Conservation (phyloP, 2,329 filamentous ascomycete genomes). For the Aspergillus ochraceoroseus region DNA sequence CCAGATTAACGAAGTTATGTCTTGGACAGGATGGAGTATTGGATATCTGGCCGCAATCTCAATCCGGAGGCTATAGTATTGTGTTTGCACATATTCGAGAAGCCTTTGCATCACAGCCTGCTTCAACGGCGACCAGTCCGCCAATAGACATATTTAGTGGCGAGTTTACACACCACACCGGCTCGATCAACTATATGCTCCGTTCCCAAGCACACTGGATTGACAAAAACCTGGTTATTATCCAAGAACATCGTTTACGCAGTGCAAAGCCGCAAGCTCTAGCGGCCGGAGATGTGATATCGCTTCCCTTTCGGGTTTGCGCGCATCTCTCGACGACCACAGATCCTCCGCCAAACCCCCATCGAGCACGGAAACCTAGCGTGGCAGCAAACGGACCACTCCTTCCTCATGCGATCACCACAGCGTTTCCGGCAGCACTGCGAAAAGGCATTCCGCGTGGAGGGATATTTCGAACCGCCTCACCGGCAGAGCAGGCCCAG, state of each 20-base stretch:
- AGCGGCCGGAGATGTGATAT: background rate
- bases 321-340: conserved; percentile 6
- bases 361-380: background rate
- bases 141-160: background rate
- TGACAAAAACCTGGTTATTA: background rate
- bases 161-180: background rate
- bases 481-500: background rate
- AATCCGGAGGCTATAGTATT: conserved; percentile 2
- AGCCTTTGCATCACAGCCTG: background rate
- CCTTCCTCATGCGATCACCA: background rate
- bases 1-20: conserved; percentile 5
- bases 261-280: background rate
- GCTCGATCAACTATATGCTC: background rate
- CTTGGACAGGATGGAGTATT: conserved; percentile 2
- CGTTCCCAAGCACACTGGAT: conserved; percentile 1
- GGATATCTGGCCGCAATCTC: conserved; percentile 9
- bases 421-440: background rate
- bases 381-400: background rate
- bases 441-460: background rate
- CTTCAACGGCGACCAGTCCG: background rate
- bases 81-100: conserved; percentile 3
- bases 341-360: background rate
- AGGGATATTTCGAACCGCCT: background rate
- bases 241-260: background rate
- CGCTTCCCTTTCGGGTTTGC: conserved; percentile 6